Evolutionary conservation across 331 rosid genomes (phyloP).

Genomic region (Rhamnella rubrinervis): DNA sequence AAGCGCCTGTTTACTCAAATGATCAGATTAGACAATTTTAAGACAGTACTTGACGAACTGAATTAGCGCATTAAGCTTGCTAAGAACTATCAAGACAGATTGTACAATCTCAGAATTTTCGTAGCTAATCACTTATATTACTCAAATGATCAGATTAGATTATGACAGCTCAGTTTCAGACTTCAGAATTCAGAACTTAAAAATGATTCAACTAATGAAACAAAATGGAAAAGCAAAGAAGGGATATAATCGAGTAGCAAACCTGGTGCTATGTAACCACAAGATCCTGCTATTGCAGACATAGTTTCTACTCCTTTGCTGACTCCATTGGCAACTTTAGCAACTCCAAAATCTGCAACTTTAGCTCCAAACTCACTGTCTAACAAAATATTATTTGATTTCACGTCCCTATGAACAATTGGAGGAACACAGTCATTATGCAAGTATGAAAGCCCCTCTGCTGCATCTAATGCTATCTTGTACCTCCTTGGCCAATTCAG

Average conservation of each 20-base stretch:
- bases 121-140: too few relatives aligned
- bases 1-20: too few relatives aligned
- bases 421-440: constrained; percentile 78
- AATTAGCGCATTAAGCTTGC: not conserved
- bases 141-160: too few relatives aligned
- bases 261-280: constrained; percentile 94
- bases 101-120: too few relatives aligned
- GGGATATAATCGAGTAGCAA: constrained; percentile 2
- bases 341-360: constrained; percentile 84
- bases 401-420: constrained; percentile 75
- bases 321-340: constrained; percentile 45
- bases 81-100: not conserved
- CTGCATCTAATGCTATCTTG: constrained; percentile 71
- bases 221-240: not conserved
- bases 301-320: constrained; percentile 51
- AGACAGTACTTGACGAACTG: not conserved
- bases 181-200: too few relatives aligned
- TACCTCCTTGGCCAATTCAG: constrained; percentile 71
- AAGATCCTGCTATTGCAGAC: constrained; percentile 82
- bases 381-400: constrained; percentile 69
- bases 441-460: constrained; percentile 79
- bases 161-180: too few relatives aligned
- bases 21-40: too few relatives aligned
- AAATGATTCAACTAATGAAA: not conserved
- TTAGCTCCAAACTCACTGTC: constrained; percentile 72